A percentile compares a stretch with the other conserved stretches of the same genome.
Conservation (phyloP, 2,329 filamentous ascomycete species). For the Falciphora oryzae region DNA sequence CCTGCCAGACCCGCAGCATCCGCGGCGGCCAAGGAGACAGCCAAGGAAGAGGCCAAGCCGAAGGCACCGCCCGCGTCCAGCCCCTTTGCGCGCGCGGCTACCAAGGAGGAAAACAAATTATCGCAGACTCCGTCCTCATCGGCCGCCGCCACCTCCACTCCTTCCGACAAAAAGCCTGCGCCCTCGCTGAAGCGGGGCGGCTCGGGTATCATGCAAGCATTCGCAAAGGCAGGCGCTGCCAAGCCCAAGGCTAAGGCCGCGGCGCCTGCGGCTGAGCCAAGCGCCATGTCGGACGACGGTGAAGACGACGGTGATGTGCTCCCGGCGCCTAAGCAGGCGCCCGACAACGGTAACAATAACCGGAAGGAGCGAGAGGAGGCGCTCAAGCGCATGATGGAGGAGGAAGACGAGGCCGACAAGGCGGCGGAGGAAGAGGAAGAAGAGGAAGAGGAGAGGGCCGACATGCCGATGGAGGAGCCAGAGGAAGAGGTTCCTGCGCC, state of each 20-base stretch:
- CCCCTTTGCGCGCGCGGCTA: constrained; percentile 18
- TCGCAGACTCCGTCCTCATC: constrained; percentile 23
- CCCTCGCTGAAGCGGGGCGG: constrained; percentile 50
- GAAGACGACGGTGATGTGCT: constrained; percentile 52
- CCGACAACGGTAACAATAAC: constrained; percentile 29
- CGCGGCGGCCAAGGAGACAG: constrained; percentile 23
- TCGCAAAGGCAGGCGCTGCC: constrained; percentile 55
- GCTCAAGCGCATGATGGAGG: constrained; percentile 71
- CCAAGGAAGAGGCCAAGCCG: constrained; percentile 31
- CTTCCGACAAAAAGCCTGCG: constrained; percentile 29
- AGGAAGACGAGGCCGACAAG: constrained; percentile 48
- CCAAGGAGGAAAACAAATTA: constrained; percentile 30
- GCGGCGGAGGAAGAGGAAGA: constrained; percentile 47
- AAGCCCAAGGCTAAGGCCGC: constrained; percentile 43
- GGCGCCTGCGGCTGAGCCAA: constrained; percentile 32
- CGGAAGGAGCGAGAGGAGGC: constrained; percentile 61
- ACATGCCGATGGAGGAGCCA: constrained; percentile 28
- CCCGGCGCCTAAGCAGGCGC: constrained; percentile 28
- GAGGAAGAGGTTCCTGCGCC: constrained; percentile 32
- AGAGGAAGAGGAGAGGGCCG: constrained; percentile 27
- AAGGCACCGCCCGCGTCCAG: background rate
- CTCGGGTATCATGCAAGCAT: constrained; percentile 70
- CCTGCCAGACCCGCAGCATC: constrained; percentile 16
- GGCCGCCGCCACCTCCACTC: constrained; percentile 25
- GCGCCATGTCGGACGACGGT: constrained; percentile 43